phyloP scores from a whole-genome alignment of 1,139 yeast genomes.

The Hyphopichia wangnamkhiaoensis region DNA sequence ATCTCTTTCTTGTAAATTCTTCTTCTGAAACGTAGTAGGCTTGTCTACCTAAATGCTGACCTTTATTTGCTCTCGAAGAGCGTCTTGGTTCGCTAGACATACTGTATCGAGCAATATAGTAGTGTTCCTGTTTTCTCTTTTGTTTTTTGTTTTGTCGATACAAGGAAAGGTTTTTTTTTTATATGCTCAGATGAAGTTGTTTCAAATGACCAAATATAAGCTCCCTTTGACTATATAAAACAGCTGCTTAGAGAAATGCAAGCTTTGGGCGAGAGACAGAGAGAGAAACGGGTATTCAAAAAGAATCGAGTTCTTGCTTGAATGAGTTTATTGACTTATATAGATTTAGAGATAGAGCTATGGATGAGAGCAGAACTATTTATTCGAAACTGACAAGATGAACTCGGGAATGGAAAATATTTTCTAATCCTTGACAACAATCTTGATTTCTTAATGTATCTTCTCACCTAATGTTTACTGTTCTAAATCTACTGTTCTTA shows the following conservation, averaged over 20 bases:
- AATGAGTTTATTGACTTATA: conserved; percentile 2
- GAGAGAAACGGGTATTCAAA: not conserved
- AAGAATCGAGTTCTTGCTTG: not conserved
- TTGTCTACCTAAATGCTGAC: conserved; percentile 36
- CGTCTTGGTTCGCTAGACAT: conserved; percentile 23
- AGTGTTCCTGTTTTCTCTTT: too few species aligned
- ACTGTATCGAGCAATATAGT: too few species aligned
- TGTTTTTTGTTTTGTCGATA: not conserved
- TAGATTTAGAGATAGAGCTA: not conserved
- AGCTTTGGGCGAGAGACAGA: too few species aligned
- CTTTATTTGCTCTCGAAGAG: conserved; percentile 42
- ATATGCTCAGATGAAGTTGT: too few species aligned
- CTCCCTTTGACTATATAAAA: too few species aligned
- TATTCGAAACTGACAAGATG: not conserved
- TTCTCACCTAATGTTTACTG: not conserved
- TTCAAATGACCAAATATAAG: too few species aligned
- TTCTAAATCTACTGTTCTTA: not conserved
- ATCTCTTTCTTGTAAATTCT: conserved; percentile 5
- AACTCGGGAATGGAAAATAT: not conserved
- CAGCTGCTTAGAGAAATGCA: too few species aligned
- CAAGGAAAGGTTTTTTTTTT: not conserved
- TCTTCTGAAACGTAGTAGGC: conserved; percentile 19
- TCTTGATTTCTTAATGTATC: too few species aligned
- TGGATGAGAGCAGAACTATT: conserved; percentile 1
- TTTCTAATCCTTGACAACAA: not conserved